Conservation (phyloP, 805 yeast genomes). For the Wickerhamiella musiphila region DNA sequence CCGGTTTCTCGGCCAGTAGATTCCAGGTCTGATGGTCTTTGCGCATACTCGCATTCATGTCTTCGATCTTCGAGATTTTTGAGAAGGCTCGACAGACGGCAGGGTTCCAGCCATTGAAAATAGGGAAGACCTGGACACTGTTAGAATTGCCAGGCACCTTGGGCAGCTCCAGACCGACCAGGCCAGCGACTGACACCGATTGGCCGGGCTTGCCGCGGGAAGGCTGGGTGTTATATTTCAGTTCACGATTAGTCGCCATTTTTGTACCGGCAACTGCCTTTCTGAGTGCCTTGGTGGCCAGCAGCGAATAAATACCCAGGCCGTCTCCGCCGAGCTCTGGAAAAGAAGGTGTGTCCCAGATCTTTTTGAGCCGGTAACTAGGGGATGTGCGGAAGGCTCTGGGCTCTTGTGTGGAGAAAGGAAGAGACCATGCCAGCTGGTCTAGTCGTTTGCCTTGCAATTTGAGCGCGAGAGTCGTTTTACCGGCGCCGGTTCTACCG, state of each 20-base stretch:
- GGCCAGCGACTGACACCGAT: constrained; percentile 21
- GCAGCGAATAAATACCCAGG: constrained; percentile 7
- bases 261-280: constrained; percentile 13
- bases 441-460: constrained; percentile 30
- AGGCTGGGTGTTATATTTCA: constrained; percentile 12
- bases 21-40: constrained; percentile 14
- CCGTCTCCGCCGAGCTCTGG: constrained; percentile 18
- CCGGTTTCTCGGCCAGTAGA: constrained; percentile 7
- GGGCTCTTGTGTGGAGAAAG: constrained; percentile 51
- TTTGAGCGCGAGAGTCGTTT: constrained; percentile 56
- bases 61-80: constrained; percentile 12
- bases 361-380: constrained; percentile 10
- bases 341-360: constrained; percentile 19
- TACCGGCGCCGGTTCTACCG: constrained; percentile 85
- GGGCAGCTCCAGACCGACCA: constrained; percentile 17
- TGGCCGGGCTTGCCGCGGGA: constrained; percentile 19
- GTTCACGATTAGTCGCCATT: constrained; percentile 12
- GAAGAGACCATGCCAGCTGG: constrained; percentile 33
- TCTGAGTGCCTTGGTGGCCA: constrained; percentile 13
- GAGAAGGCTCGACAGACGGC: constrained; percentile 11
- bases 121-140: constrained; percentile 18
- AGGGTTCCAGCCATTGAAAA: constrained; percentile 14
- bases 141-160: constrained; percentile 7
- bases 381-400: constrained; percentile 25
- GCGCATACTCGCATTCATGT: constrained; percentile 8